These are phyloP conservation scores for Dovyalis caffra DNA, from an alignment of 345 rosid genomes.

Conservation along the genomic window DNA sequence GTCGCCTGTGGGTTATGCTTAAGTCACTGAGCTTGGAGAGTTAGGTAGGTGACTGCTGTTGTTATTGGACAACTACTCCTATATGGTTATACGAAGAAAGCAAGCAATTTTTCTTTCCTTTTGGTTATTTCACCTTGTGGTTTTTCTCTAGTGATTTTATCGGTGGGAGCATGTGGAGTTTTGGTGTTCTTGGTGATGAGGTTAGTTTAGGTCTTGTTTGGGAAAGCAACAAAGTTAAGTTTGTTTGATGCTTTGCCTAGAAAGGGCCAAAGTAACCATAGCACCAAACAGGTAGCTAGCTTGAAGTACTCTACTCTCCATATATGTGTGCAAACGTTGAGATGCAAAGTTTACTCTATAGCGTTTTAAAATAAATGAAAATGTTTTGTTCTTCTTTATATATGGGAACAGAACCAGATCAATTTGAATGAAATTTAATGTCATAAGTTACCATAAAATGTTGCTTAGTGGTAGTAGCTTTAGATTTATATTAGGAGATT, in stretches of 20 bases:
- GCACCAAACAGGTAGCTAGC: not conserved
- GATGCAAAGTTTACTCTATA: not conserved
- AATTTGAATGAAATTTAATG: no score
- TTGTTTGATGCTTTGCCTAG: not conserved
- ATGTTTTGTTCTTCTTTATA: no score
- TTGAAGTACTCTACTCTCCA: no score
- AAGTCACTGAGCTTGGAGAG: no score
- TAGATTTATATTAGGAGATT: no score
- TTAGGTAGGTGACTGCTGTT: not conserved
- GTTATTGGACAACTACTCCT: not conserved
- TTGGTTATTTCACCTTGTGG: not conserved
- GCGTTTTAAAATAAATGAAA: no score
- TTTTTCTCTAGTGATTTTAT: no score
- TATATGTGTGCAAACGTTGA: not conserved
- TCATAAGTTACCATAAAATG: no score
- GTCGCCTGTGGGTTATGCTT: not conserved
- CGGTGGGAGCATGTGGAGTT: not conserved
- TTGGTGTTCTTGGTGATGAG: not conserved
- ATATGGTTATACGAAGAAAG: not conserved
- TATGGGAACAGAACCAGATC: no score
- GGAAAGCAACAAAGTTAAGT: not conserved
- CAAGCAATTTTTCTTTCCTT: not conserved
- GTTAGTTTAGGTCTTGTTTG: no score
- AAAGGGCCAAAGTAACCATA: not conserved
- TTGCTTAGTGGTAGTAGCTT: no score